Evolutionary conservation across 2,329 filamentous ascomycete species (phyloP).

Genomic region (Ceratocystiopsis sp.): DNA sequence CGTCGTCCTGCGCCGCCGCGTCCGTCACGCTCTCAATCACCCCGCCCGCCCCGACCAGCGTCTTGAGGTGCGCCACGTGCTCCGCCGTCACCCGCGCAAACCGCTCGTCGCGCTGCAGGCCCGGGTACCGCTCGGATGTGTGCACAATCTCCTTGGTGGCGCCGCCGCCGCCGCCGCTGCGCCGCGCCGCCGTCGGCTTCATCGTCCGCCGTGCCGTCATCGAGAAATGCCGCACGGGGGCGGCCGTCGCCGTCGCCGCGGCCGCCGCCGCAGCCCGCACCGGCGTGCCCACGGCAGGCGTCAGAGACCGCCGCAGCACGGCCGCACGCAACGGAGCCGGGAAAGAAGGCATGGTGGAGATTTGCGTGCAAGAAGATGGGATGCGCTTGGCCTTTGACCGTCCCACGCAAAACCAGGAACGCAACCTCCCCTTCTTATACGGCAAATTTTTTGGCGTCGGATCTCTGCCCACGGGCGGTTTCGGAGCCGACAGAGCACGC

Average conservation of each 20-base stretch:
- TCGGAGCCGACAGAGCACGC: neutral
- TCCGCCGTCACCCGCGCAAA: slow-evolving; percentile 59
- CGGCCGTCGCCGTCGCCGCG: too few species aligned
- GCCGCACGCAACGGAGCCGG: neutral
- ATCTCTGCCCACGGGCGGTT: neutral
- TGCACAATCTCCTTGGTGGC: slow-evolving; percentile 35
- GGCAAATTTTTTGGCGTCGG: neutral
- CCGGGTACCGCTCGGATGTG: slow-evolving; percentile 74
- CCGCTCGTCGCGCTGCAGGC: slow-evolving; percentile 59
- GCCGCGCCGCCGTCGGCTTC: slow-evolving; percentile 2
- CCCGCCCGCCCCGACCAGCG: slow-evolving; percentile 60
- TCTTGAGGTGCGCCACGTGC: slow-evolving; percentile 69
- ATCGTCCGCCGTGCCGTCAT: neutral
- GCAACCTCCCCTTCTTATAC: too few species aligned
- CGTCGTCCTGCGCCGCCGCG: slow-evolving; percentile 54
- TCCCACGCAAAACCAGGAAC: too few species aligned
- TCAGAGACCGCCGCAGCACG: neutral
- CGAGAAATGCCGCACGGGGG: too few species aligned
- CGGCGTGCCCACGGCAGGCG: neutral
- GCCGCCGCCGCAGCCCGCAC: neutral
- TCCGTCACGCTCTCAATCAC: slow-evolving; percentile 69
- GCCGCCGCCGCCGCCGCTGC: too few species aligned
- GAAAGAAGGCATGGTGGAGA: too few species aligned
- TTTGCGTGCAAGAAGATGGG: too few species aligned
- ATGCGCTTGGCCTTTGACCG: too few species aligned